Conservation (phyloP, 345 rosid species). For the Gossypium bickii region DNA sequence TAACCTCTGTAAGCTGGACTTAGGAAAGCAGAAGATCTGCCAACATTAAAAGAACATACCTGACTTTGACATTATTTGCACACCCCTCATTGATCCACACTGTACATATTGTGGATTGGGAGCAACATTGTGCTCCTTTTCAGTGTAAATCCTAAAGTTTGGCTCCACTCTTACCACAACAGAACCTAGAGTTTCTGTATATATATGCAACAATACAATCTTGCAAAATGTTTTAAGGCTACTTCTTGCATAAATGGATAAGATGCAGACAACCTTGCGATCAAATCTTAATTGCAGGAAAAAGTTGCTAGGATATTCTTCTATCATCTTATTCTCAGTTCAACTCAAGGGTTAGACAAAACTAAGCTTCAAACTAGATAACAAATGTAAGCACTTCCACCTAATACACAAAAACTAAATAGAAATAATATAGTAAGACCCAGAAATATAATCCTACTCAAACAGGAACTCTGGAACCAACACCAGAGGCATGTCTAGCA, state of each 20-base stretch:
- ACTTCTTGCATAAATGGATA: not conserved
- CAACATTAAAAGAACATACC: not conserved
- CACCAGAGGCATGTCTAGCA: not conserved
- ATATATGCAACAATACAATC: not conserved
- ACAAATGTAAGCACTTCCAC: not conserved
- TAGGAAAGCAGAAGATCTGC: not conserved
- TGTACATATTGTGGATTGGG: not conserved
- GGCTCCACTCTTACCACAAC: not conserved
- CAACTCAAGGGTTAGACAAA: not conserved
- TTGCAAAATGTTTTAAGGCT: not conserved
- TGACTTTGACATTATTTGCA: not conserved
- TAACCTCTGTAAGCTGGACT: not conserved
- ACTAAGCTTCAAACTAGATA: not conserved
- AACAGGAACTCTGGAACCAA: not conserved
- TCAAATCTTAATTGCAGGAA: not conserved
- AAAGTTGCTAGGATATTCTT: not conserved
- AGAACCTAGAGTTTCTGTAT: not conserved
- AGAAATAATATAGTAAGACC: not conserved
- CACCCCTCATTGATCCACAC: not conserved
- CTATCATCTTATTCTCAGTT: not conserved
- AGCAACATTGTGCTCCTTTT: not conserved
- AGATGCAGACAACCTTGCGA: not conserved
- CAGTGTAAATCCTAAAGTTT: not conserved
- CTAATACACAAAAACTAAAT: not conserved
- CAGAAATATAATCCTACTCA: not conserved